phyloP scores from a whole-genome alignment of 805 yeast species.

The Wickerhamomyces ciferrii region DNA sequence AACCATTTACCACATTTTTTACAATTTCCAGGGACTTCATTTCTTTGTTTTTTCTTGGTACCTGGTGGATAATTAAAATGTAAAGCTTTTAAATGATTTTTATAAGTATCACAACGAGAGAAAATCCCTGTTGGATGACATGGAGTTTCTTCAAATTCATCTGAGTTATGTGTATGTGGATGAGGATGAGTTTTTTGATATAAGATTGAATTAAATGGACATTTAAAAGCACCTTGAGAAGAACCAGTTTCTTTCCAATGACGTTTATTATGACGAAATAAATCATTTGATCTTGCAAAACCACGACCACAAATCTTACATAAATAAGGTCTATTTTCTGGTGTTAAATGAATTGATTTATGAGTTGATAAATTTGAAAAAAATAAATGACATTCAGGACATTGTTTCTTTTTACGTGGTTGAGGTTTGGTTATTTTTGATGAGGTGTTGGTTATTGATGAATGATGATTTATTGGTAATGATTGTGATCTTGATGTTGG shows the following conservation, averaged over 20 bases:
- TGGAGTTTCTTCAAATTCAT: slow-evolving; percentile 6
- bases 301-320: slow-evolving; percentile 80
- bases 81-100: slow-evolving; percentile 84
- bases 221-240: slow-evolving; percentile 64
- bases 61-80: slow-evolving; percentile 89
- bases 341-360: slow-evolving; percentile 69
- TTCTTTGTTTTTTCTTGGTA: slow-evolving; percentile 73
- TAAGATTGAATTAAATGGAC: slow-evolving; percentile 56
- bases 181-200: slow-evolving; percentile 3
- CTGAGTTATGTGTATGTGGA: background rate
- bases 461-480: background rate
- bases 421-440: slow-evolving; percentile 16
- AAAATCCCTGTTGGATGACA: slow-evolving; percentile 86
- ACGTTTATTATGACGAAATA: slow-evolving; percentile 78
- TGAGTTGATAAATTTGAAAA: slow-evolving; percentile 84
- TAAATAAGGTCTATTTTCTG: slow-evolving; percentile 68
- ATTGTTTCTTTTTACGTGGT: slow-evolving; percentile 64
- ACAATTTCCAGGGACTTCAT: slow-evolving; percentile 66
- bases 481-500: slow-evolving; percentile 2
- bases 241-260: slow-evolving; percentile 76
- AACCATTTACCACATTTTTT: slow-evolving; percentile 68
- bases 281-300: slow-evolving; percentile 82
- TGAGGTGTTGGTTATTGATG: background rate
- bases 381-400: slow-evolving; percentile 61
- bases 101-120: slow-evolving; percentile 86